Evolutionary conservation across 2,329 filamentous ascomycete genomes (phyloP), one percentile per base, ranked within the genome.

Genomic region (Huntiella savannae): DNA sequence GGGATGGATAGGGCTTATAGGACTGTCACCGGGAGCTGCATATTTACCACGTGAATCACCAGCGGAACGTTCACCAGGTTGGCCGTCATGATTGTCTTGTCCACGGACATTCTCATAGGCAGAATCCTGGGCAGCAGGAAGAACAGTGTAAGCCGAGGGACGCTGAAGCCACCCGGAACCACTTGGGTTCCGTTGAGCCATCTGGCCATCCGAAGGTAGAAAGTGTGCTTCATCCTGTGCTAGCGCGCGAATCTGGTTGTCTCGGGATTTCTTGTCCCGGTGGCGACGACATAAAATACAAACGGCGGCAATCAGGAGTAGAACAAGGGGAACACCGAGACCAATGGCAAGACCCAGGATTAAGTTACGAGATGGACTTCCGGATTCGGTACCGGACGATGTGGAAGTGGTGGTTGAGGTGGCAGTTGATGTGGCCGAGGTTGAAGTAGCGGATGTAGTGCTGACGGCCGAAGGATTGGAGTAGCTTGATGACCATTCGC

Each of bases 321-420:
- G 50, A 2, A 74, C 54, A 1, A 71, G 62, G 0, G 70, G 62
- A 1, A 79, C 56, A 1, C 77, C 79, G 1, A 85, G 59, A 1
- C 79, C 78, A 1, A 84, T 56, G 0, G 79, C 79, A 2, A 79
- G 60, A 0, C 77, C 77, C 0, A 83, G 62, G 1, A 77, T 76
- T 4, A 79, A 54, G 1, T 50, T 50, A 33, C 48, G 48, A 15
- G 22, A 28, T 28, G 22, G 5, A 28, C 8, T 28, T 7, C 22
- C 22, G 7, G 22, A 28, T 28, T 28, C 10, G 8, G 22, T 28
- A 4, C 6, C 22, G 3, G 22, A 28, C 6, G 22, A 28, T 28
- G 22, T 28, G 8, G 22, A 28, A 16, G 19, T 45, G 11, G 12
- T 37, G 28, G 42, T 51, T 17, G 34, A 44, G 28, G 40, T 41